Base-by-base conservation (phyloP, 331 rosid genomes). In the Rhamnella rubrinervis region DNA sequence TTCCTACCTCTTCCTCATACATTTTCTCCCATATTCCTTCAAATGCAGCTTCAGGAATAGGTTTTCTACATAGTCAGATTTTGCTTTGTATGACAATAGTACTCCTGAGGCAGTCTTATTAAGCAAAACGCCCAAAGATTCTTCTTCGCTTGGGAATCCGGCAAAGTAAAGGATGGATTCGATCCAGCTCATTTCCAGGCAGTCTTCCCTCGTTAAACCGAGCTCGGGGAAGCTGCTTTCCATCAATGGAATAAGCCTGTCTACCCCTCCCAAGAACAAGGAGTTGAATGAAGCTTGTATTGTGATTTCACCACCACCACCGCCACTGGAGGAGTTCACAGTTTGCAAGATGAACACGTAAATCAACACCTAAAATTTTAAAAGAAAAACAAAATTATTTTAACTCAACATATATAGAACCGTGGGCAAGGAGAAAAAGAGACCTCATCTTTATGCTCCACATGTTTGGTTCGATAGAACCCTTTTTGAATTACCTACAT, bases 391-490 rank as follows among this genome's bases (percentile, higher is more conserved):
- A 40, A 6, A 40, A 8, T 40, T 23, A 23, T 23, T 23, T 23
- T 23, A 23, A 23, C 23, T 23, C 23, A 23, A 23, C 23, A 23
- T n/a, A n/a, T n/a, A n/a, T 23, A 31, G 14, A 15, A 1, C 12
- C 26, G 18, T 63, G 39, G 19, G 23, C 35, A 12, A 44, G 19
- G 38, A 16, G 40, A 25, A n/a, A 37, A 2, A 18, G 39, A 49
- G 46, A 79, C 89, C 87, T 53, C 67, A 70, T 87, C 87, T 67
- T 85, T 85, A 51, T 82, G 85, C 73, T 82, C 89, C 49, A 85
- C 78, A 67, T 82, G 79, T 68, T 85, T 85, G 68, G 78, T 79
- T 53, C 67, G 72, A 47, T 79, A 79, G 83, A 85, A 85, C 20
- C 85, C 85, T 50, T 77, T 44, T 6, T 83, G 83, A 65, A 85